These are phyloP conservation scores for Dictyostelium brefeldianum DNA, from an alignment of 78 protist genomes.

Conservation along the genomic window DNA sequence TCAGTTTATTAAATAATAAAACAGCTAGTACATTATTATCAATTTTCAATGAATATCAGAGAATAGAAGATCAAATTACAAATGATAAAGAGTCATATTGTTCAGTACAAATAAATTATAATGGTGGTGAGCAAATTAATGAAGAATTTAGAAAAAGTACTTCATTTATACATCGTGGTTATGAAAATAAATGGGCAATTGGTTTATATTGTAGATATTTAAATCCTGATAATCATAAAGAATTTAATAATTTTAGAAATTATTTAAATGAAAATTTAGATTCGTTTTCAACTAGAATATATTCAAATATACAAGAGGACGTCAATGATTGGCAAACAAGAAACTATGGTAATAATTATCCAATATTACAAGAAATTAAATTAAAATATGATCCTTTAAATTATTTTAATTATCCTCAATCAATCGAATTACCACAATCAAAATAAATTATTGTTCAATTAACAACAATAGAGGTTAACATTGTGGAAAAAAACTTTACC, in stretches of 20 bases:
- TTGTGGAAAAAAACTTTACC: too few relatives aligned
- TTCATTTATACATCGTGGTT: neutral
- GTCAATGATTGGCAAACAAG: neutral
- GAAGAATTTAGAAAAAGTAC: too few relatives aligned
- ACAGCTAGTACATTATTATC: too few relatives aligned
- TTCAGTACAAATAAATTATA: too few relatives aligned
- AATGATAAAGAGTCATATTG: too few relatives aligned
- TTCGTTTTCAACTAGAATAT: neutral
- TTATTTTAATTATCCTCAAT: conserved; percentile 14
- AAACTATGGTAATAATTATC: conserved; percentile 6
- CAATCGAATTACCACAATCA: conserved; percentile 22
- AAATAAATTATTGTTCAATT: too few relatives aligned
- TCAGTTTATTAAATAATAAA: too few relatives aligned
- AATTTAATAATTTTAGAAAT: neutral
- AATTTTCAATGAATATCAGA: neutral
- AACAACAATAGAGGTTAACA: too few relatives aligned
- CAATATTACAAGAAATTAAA: conserved; percentile 11
- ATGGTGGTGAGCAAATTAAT: too few relatives aligned
- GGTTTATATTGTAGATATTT: neutral
- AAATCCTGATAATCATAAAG: neutral
- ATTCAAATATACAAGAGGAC: conserved; percentile 15
- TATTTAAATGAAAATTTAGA: neutral
- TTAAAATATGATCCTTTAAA: conserved; percentile 5
- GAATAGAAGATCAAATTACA: too few relatives aligned
- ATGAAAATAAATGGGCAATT: neutral